phyloP scores from a whole-genome alignment of 2,329 filamentous ascomycete species.

The Pezicula rhizophila region DNA sequence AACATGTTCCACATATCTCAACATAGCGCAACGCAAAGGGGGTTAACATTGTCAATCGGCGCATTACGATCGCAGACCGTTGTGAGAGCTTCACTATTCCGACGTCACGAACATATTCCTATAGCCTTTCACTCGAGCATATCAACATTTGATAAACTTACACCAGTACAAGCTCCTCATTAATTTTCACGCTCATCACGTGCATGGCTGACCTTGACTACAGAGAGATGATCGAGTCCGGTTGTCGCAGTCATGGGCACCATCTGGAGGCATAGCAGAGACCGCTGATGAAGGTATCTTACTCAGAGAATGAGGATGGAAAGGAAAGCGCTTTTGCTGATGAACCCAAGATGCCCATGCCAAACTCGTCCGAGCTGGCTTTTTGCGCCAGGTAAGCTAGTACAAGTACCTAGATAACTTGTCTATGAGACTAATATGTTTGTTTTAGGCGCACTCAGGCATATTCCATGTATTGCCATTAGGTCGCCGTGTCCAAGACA shows the following conservation, averaged over 20 bases:
- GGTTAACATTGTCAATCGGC: too few relatives aligned
- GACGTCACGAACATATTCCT: too few relatives aligned
- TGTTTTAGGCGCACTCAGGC: constrained; percentile 67
- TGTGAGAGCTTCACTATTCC: too few relatives aligned
- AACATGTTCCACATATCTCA: too few relatives aligned
- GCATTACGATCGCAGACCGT: too few relatives aligned
- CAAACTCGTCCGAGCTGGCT: constrained; percentile 65
- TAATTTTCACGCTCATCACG: constrained; percentile 1
- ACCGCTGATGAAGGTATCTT: constrained; percentile 47
- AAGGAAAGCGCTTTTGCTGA: constrained; percentile 1
- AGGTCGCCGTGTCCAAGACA: constrained; percentile 80
- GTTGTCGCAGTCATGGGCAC: constrained; percentile 73
- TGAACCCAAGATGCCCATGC: constrained; percentile 53
- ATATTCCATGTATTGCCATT: constrained; percentile 90
- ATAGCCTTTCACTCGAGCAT: too few relatives aligned
- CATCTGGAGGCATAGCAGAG: constrained; percentile 62
- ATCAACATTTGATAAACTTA: too few relatives aligned
- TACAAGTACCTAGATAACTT: background rate
- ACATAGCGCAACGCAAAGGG: too few relatives aligned
- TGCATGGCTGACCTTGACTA: constrained; percentile 6
- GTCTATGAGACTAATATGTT: constrained; percentile 1
- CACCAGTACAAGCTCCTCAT: too few relatives aligned
- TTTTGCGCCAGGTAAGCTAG: constrained; percentile 59
- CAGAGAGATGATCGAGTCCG: constrained; percentile 53
- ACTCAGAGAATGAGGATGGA: background rate